Evolutionary conservation across 176 grass and related monocot species (phyloP).

Genomic region (Zea mays): Zm-B73-REFERENCE-NAM-5.0 NC_050098.1:9830001-9830500

Average conservation of each 20-base stretch:
- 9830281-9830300: conserved; percentile 43
- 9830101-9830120: conserved; percentile 23
- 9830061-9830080: conserved; percentile 34
- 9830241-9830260: conserved; percentile 78
- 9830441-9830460: conserved; percentile 76
- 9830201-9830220: conserved; percentile 50
- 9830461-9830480: conserved; percentile 62
- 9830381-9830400: conserved; percentile 86
- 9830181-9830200: conserved; percentile 13
- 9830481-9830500: conserved; percentile 67
- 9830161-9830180: conserved; percentile 65
- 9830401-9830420: conserved; percentile 47
- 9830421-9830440: conserved; percentile 39
- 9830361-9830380: conserved; percentile 81
- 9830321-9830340: conserved; percentile 59
- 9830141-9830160: conserved; percentile 72
- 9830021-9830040: conserved; percentile 56
- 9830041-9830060: conserved; percentile 62
- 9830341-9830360: conserved; percentile 40
- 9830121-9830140: conserved; percentile 76
- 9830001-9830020: neutral
- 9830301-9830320: conserved; percentile 86
- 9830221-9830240: conserved; percentile 81
- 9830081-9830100: conserved; percentile 39
- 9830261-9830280: conserved; percentile 61